Percentiles rank a stretch among this genome's conserved stretches.
phyloP scores from a whole-genome alignment of 306 rosid genomes.

The Dalbergia cochinchinensis region DNA sequence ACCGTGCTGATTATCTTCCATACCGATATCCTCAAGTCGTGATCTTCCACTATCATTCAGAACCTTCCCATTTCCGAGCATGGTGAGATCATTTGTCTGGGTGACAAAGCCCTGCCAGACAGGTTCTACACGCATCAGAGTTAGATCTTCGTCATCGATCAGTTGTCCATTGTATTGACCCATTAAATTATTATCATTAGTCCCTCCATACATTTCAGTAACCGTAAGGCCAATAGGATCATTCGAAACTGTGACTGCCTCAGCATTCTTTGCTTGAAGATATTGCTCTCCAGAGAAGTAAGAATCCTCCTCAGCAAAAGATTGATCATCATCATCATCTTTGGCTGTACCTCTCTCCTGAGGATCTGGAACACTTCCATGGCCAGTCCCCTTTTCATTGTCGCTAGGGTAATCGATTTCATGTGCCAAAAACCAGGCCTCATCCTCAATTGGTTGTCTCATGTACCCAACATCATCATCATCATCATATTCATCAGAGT shows the following conservation, averaged over 20 bases:
- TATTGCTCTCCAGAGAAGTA: constrained; percentile 92
- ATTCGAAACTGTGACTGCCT: constrained; percentile 69
- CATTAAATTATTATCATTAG: constrained; percentile 72
- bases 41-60: constrained; percentile 69
- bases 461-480: constrained; percentile 94
- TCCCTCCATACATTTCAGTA: constrained; percentile 78
- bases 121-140: constrained; percentile 88
- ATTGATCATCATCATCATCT: constrained; percentile 96
- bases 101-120: constrained; percentile 97
- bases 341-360: constrained; percentile 80
- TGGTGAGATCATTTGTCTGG: constrained; percentile 76
- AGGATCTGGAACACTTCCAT: constrained; percentile 85
- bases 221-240: constrained; percentile 74
- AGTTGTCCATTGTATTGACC: constrained; percentile 90
- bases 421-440: constrained; percentile 99
- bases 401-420: constrained; percentile 99
- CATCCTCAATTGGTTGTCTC: constrained; percentile 99
- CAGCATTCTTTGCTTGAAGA: constrained; percentile 75
- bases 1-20: constrained; percentile 90
- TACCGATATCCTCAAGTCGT: constrained; percentile 65
- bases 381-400: constrained; percentile 92
- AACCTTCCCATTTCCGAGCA: constrained; percentile 79
- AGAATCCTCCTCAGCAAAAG: constrained; percentile 96
- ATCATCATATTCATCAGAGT: constrained; percentile 97
- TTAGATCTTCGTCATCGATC: constrained; percentile 90